These are phyloP conservation scores for Aspergillus latus DNA, from an alignment of 2,329 filamentous ascomycete genomes.

Conservation along the genomic window DNA sequence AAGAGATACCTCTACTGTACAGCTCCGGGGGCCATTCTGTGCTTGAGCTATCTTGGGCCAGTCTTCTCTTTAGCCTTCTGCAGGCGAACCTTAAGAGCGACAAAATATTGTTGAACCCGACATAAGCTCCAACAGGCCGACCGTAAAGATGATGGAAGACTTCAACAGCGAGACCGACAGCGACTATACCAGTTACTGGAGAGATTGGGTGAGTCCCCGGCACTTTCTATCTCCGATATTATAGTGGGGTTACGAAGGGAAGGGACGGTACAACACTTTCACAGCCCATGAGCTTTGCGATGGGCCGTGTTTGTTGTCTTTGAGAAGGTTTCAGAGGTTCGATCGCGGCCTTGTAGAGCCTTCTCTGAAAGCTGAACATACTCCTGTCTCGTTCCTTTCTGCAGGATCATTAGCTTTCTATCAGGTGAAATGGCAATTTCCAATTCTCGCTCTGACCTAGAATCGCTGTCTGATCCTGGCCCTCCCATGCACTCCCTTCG, in stretches of 20 bases:
- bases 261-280: background rate
- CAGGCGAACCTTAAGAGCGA: constrained; percentile 18
- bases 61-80: constrained; percentile 25
- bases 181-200: constrained; percentile 99
- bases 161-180: constrained; percentile 97
- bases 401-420: background rate
- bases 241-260: constrained; percentile 9
- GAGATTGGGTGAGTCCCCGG: constrained; percentile 79
- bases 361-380: constrained; percentile 1
- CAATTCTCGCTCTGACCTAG: background rate
- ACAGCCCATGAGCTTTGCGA: background rate
- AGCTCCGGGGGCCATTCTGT: constrained; percentile 25
- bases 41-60: constrained; percentile 20
- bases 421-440: constrained; percentile 2
- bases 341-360: background rate
- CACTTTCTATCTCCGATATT: constrained; percentile 12
- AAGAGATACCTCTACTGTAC: constrained; percentile 19
- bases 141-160: constrained; percentile 72
- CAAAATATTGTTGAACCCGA: constrained; percentile 20
- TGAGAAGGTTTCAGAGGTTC: constrained; percentile 2
- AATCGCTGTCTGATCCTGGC: constrained; percentile 7
- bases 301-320: background rate
- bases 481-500: background rate
- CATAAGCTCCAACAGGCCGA: background rate
- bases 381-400: background rate